A percentile compares a stretch with the other conserved stretches of the same genome.
Conservation (phyloP, 2,329 filamentous ascomycete genomes). For the Westerdykella sp. region DNA sequence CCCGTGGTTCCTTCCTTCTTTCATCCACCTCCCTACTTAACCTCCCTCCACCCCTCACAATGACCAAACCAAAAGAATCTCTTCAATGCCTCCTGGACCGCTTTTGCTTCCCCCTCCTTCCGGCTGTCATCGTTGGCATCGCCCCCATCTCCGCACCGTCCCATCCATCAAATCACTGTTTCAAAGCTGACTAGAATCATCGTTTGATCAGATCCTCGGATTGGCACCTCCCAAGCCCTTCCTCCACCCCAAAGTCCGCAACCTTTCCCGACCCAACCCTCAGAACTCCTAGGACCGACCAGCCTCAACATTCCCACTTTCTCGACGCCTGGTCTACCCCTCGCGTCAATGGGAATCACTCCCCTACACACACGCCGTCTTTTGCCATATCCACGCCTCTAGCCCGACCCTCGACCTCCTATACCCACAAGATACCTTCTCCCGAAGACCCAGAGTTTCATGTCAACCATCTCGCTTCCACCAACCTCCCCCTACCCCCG, state of each 20-base stretch:
- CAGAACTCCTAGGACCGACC: conserved; percentile 42
- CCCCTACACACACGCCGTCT: conserved; percentile 39
- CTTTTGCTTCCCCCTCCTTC: conserved; percentile 3
- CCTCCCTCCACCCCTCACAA: background rate
- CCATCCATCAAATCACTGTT: conserved; percentile 12
- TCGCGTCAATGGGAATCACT: conserved; percentile 36
- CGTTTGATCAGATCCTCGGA: conserved; percentile 38
- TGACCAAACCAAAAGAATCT: background rate
- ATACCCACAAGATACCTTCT: conserved; percentile 29
- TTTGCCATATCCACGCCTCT: conserved; percentile 33
- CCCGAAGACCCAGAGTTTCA: conserved; percentile 47
- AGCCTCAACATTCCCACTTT: conserved; percentile 40
- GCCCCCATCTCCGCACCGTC: conserved; percentile 3
- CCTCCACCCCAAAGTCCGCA: conserved; percentile 43
- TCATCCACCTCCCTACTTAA: background rate
- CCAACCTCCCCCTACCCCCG: conserved; percentile 51
- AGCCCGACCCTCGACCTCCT: conserved; percentile 31
- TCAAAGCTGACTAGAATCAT: conserved; percentile 29
- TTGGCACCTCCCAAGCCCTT: conserved; percentile 47
- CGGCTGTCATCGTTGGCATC: conserved; percentile 1
- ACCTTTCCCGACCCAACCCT: conserved; percentile 37
- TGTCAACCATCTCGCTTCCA: conserved; percentile 55
- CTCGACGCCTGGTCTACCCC: conserved; percentile 47
- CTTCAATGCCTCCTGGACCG: conserved; percentile 3
- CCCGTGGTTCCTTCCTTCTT: conserved; percentile 16